Evolutionary conservation across 2,329 filamentous ascomycete species (phyloP), one percentile per base, ranked within the genome.

Genomic region (Nothophaeocryptopus gaeumannii): DNA sequence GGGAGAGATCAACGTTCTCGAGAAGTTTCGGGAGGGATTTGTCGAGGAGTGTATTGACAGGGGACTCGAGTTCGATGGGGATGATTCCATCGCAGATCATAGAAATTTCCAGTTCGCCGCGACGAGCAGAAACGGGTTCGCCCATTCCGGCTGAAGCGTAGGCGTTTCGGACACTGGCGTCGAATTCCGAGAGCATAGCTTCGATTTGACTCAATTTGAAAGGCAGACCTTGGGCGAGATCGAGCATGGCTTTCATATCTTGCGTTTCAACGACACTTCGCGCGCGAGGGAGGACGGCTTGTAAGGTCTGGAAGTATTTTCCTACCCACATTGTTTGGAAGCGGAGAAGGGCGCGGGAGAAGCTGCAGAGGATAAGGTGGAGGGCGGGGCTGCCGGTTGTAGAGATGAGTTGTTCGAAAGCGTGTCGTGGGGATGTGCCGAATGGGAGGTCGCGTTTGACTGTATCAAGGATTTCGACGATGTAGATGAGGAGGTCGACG

Each of bases 301-400:
- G 54, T 5, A 56, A 49, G 36, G 56, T 45, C 39, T 61, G 54
- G 26, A 65, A 48, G 26, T 60, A 60, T n/a, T 62, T 56, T 8
- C 37, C 42, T 50, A 90, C 74, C 29, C 84, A 80, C 35, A 82
- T 82, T 66, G 82, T 87, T 40, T 83, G 76, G 29, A 86, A 82
- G 20, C 82, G 81, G 15, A 95, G 74, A 55, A 92, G 85, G 14
- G 82, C 81, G 10, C 89, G 81, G 9, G 85, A 85, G 45, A 86
- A 83, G 29, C 86, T 90, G 61, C 84, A 86, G 29, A 95, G 78
- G 14, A 93, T 66, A 11, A 95, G 74, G 53, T 68, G 62, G 20
- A 72, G 42, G 2, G 59, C 60, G 12, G 64, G 62, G 33, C 56
- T 63, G 36, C 58, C 50, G 3, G 47, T 56, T 8, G 56, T 47